Percentiles rank a stretch among this genome's conserved stretches.
These are phyloP conservation scores for Mentha longifolia DNA, from an alignment of 257 asterid species.

Conservation along the genomic window DNA sequence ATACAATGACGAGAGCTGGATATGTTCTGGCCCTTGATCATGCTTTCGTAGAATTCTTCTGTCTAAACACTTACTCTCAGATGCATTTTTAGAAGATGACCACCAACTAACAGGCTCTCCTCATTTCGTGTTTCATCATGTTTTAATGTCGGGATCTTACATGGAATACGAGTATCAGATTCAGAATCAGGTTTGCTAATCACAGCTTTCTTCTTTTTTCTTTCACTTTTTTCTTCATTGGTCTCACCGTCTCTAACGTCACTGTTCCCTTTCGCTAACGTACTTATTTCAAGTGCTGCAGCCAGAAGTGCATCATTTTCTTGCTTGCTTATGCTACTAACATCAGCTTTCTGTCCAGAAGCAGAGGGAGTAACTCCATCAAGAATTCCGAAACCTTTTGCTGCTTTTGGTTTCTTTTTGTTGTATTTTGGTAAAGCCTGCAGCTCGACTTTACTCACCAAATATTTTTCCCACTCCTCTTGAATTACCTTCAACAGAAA, in stretches of 20 bases:
- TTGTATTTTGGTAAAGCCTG: constrained; percentile 77
- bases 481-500: constrained; percentile 70
- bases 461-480: constrained; percentile 92
- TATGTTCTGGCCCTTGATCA: constrained; percentile 43
- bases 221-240: constrained; percentile 46
- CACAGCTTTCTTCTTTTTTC: constrained; percentile 51
- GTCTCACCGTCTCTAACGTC: constrained; percentile 45
- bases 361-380: constrained; percentile 67
- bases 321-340: constrained; percentile 75
- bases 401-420: constrained; percentile 78
- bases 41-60: constrained; percentile 60
- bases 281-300: constrained; percentile 74
- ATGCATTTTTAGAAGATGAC: constrained; percentile 40
- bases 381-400: constrained; percentile 92
- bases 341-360: constrained; percentile 77
- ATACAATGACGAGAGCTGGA: constrained; percentile 64
- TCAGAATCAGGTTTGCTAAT: constrained; percentile 45
- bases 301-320: constrained; percentile 90
- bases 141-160: constrained; percentile 42
- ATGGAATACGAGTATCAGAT: constrained; percentile 48
- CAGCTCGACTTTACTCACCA: constrained; percentile 92
- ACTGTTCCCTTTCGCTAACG: constrained; percentile 50
- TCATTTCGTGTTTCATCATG: constrained; percentile 38
- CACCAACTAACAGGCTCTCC: constrained; percentile 29
- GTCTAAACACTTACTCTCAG: constrained; percentile 39